Percentiles rank a stretch among this genome's conserved stretches.
These are phyloP conservation scores for Serendipita vermifera DNA, from an alignment of 768 basidiomycete species.

Conservation along the genomic window DNA sequence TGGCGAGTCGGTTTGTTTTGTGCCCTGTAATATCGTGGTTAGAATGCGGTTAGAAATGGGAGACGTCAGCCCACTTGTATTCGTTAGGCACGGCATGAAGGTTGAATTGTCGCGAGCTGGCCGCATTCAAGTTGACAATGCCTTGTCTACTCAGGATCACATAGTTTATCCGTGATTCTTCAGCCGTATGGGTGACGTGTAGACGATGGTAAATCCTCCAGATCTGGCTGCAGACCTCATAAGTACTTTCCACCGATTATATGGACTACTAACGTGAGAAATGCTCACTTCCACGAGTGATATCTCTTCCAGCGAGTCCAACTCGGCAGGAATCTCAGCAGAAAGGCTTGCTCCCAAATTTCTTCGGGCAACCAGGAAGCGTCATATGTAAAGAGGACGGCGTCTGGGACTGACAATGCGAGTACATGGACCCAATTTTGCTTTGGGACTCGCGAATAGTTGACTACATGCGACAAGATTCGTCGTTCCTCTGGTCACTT, in stretches of 20 bases:
- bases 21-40: background rate
- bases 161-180: slow-evolving; percentile 77
- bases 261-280: slow-evolving; percentile 54
- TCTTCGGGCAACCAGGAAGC: background rate
- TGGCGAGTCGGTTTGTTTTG: slow-evolving; percentile 9
- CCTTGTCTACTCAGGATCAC: slow-evolving; percentile 65
- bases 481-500: too few relatives aligned
- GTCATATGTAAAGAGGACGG: background rate
- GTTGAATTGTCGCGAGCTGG: slow-evolving; percentile 53
- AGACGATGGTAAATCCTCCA: slow-evolving; percentile 58
- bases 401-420: background rate
- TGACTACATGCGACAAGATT: background rate
- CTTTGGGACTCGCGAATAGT: background rate
- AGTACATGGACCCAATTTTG: slow-evolving; percentile 1
- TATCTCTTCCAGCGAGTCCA: slow-evolving; percentile 61
- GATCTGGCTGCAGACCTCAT: slow-evolving; percentile 34
- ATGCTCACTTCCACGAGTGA: slow-evolving; percentile 48
- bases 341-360: slow-evolving; percentile 60
- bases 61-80: slow-evolving; percentile 43
- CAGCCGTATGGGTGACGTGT: slow-evolving; percentile 53
- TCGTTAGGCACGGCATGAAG: slow-evolving; percentile 55
- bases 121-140: slow-evolving; percentile 56
- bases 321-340: slow-evolving; percentile 56
- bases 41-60: background rate
- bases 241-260: too few relatives aligned